Evolutionary conservation across 2,329 filamentous ascomycete genomes (phyloP), one percentile per base, ranked within the genome.

Genomic region (Fusarium piperis): DNA sequence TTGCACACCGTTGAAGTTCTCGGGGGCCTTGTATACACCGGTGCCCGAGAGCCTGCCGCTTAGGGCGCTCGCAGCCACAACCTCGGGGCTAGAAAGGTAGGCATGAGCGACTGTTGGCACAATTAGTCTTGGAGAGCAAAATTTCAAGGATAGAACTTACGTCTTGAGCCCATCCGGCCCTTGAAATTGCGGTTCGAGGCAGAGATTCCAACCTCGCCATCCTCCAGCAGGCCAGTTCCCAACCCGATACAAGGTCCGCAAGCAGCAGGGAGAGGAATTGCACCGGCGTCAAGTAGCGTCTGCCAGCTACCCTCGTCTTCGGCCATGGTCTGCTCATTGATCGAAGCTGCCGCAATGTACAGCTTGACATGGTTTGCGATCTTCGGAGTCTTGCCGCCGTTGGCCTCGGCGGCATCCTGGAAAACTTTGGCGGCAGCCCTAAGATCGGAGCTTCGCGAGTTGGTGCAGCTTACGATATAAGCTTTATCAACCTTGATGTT

Each of bases 101-200:
- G 94, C 93, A 76, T 94, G 41, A 23, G 39, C 30, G 4, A 30
- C 57, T 52, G 15, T 28, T 8, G 28, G 30, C 23, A 41, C 36
- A 12, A 32, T 58, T 32, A 58, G 55, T 58, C 35, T 32, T 58
- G 6, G 4, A 0, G 4, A 23, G 18, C 35, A 12, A 58, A 44
- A 20, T 58, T 5, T 1, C 7, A 39, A 32, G 55, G 23, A 32
- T 26, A 44, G n/a, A 57, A 61, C 58, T 35, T 16, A 59, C 52
- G 46, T 32, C 60, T 52, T 39, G 66, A 65, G 13, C 94, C 94
- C 92, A 97, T 96, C 8, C 94, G 89, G 0, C 94, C 94, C 82
- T 95, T 95, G 86, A 95, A 97, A 81, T 97, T 97, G 15, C 94
- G 87, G 84, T 97, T 97, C 63, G 87, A 91, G 0, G 94, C 93